Evolutionary conservation across 805 yeast genomes (phyloP), one percentile per base, ranked within the genome.

Genomic region (Saccharomycopsis fibuligera): DNA sequence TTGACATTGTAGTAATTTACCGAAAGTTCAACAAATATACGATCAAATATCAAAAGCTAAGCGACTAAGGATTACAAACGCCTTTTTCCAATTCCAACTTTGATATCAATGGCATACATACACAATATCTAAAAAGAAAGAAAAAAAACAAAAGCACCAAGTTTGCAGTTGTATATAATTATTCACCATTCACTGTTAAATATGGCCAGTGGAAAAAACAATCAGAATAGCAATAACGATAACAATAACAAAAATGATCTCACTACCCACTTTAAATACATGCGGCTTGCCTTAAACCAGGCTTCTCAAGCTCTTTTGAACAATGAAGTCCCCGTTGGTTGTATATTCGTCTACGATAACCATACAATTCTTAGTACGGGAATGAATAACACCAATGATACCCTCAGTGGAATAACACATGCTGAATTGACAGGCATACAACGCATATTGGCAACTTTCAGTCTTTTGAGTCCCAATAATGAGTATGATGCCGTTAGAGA

Each of bases 371-470:
- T 91, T 8, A 86, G 88, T 19, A 70, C 72, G 47, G 96, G 97
- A 1, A 81, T 82, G 70, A 91, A 91, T 62, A 86, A 81, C 60
- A 91, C 98, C 6, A 91, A 91, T 60, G 72, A 79, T 22, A 81
- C 95, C 1, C 69, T 86, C 22, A 83, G 88, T 55, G 97, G 98
- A 1, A 86, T 91, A 2, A 74, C 85, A 37, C 99, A 91, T 63
- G 98, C 99, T 1, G 99, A 91, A 63, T 84, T 93, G 56, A 73
- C 83, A 50, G 96, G 91, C 0, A 81, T 88, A 14, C 79, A 79
- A 40, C 62, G 66, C 25, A 74, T 64, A 10, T 73, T 82, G 54
- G 55, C 58, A 31, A 68, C 74, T 22, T 68, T 56, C 43, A 33
- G 22, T 31, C 30, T 37, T 41, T 14, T 50, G 43, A 4, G 54